These are phyloP conservation scores for Pythium aquatile DNA, from an alignment of 352 stramenopile genomes.

Conservation along the genomic window DNA sequence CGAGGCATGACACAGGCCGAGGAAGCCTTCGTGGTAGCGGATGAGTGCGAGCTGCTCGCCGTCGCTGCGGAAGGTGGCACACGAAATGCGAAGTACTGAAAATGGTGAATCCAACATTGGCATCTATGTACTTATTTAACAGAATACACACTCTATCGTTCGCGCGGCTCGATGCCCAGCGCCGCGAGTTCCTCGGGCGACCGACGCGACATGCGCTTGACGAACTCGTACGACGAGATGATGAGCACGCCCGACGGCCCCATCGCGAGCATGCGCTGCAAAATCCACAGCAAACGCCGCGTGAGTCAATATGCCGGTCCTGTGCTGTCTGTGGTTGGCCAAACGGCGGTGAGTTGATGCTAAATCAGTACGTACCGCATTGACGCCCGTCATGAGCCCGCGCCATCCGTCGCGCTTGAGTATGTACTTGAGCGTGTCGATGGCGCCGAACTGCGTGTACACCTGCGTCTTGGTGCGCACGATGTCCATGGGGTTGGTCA, in stretches of 20 bases:
- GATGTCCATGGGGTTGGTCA: conserved; percentile 90
- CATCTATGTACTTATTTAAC: conserved; percentile 19
- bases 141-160: conserved; percentile 11
- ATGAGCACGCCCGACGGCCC: conserved; percentile 82
- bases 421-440: conserved; percentile 85
- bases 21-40: conserved; percentile 95
- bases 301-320: background rate
- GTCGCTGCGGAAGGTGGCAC: conserved; percentile 75
- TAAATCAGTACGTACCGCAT: conserved; percentile 49
- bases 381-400: conserved; percentile 80
- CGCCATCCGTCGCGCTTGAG: conserved; percentile 65
- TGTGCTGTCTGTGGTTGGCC: background rate
- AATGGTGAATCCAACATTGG: background rate
- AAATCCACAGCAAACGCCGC: background rate
- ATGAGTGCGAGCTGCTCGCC: conserved; percentile 84
- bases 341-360: background rate
- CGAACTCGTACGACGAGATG: conserved; percentile 88
- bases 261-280: conserved; percentile 76
- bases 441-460: conserved; percentile 81
- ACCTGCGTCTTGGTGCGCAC: conserved; percentile 83
- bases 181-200: conserved; percentile 33
- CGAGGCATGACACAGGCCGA: conserved; percentile 95
- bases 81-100: background rate
- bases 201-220: conserved; percentile 84
- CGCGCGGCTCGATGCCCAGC: background rate